Base-by-base conservation (phyloP, 1,284 basidiomycete species). In the Amanita bisporigera region DNA sequence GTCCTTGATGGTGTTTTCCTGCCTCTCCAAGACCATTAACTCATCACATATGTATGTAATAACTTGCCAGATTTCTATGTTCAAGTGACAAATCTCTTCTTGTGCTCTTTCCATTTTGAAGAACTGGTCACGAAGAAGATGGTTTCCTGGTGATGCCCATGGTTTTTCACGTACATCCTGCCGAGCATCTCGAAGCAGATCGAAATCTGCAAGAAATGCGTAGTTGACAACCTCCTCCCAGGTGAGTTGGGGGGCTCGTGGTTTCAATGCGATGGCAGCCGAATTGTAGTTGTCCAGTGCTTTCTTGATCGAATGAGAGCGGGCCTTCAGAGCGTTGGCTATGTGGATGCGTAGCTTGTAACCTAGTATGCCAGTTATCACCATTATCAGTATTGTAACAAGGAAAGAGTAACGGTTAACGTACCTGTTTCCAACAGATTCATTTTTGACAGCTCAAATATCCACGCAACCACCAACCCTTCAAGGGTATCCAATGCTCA, bases 131-230 rank as follows among this genome's bases (percentile, higher is more conserved):
- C 72, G 75, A 2, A 71, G 69, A 24, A 74, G 68, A 2, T 76
- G 73, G 26, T 73, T 61, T 1, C 70, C 65, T 3, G 75, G 75
- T 6, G 73, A 62, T 0, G 76, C 72, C 81, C 81, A 83, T 10
- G 70, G 72, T 12, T 71, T 57, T 5, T 58, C 19, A 14, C 69
- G 69, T 15, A 81, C 70, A 63, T 80, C 77, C 14, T 74, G 63
- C 6, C 74, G 70, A 0, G 73, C 68, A 55, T 80, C 72, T 1
- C 75, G 72, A 2, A 84, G 73, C 5, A 83, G 73, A 60, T 79
- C 77, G 57, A 83, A 80, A 36, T 82, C 79, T 6, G 75, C 73
- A 1, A 82, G 68, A 24, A 75, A 77, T 7, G 68, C 67, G 61
- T 76, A 76, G 4, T 77, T 69, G 6, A 78, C 65, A 14, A 83